Conservation (phyloP, 2,329 filamentous ascomycete species). For the Colletotrichum caudatum region DNA sequence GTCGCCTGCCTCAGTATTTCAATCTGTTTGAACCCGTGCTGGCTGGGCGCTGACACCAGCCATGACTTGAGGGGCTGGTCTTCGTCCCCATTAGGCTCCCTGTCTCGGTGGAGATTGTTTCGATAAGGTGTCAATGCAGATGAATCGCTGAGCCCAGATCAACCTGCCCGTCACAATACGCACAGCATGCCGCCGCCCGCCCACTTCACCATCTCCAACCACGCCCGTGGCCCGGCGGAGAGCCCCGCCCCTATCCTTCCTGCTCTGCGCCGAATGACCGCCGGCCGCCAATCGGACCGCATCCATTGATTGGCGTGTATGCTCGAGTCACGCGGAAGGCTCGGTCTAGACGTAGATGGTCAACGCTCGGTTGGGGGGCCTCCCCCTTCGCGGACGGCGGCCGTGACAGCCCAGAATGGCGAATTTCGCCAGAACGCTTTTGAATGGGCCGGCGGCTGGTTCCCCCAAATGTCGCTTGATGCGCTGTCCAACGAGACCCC, state of each 20-base stretch:
- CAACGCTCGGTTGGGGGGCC: background rate
- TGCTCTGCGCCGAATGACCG: background rate
- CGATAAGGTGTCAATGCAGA: background rate
- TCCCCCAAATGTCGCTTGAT: background rate
- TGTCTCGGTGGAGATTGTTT: background rate
- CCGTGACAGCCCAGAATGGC: background rate
- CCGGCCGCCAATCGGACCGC: background rate
- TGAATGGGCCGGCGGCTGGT: background rate
- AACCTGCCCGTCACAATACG: background rate
- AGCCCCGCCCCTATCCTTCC: too few relatives aligned
- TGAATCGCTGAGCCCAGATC: background rate
- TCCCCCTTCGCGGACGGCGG: background rate
- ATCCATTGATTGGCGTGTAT: background rate
- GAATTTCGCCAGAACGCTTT: background rate
- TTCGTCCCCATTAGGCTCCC: background rate
- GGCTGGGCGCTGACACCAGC: background rate
- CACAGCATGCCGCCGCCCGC: background rate
- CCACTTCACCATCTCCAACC: background rate
- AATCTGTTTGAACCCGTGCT: background rate
- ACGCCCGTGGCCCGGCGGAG: background rate
- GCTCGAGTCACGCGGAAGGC: background rate
- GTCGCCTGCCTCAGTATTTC: background rate
- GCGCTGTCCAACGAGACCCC: background rate
- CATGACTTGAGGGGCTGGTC: background rate
- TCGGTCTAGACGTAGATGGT: background rate